Evolutionary conservation across 768 basidiomycete species (phyloP), one percentile per base, ranked within the genome.

Genomic region (Hortiboletus campestris): DNA sequence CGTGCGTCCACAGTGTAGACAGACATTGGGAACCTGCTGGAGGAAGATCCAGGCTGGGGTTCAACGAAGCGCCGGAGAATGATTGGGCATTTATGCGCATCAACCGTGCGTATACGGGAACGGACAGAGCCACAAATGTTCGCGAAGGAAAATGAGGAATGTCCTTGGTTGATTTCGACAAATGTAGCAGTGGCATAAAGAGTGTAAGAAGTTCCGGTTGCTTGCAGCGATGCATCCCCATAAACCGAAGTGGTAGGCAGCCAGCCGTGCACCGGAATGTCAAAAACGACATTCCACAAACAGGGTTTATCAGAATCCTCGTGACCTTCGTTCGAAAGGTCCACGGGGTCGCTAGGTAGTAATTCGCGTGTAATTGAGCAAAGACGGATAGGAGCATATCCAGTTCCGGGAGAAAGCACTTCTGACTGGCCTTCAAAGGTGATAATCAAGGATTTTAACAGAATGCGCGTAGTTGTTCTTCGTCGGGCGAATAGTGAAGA

Each of bases 341-440:
- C 84, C 28, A 89, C 58, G 12, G 82, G 76, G 12, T 76, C 76
- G n/a, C 67, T 63, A 17, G 51, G 57, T 28, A 73, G 51, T 20
- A 95, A 78, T 61, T 89, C 83, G 46, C 82, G 82, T 19, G 84
- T 81, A 46, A 88, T 67, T 16, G 82, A 76, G 65, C 85, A 88
- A 16, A 96, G 75, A 43, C 92, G 86, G 31, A 84, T 53, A 10
- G 84, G 78, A 14, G 81, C 76, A 67, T 95, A 95, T 56, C 89
- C 84, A 32, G 83, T 80, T 39, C 72, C 72, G 7, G 81, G 79
- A 12, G 85, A 82, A 57, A 86, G 75, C 22, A 85, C 78, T 68
- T 96, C 94, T 19, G 84, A 80, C 71, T 93, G 91, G 28, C 94
- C 94, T 64, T 97, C 94, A 55, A 97, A 91, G 4, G 83, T 84